Conservation (phyloP, 1,284 basidiomycete genomes). For the Mycena sp. region DNA sequence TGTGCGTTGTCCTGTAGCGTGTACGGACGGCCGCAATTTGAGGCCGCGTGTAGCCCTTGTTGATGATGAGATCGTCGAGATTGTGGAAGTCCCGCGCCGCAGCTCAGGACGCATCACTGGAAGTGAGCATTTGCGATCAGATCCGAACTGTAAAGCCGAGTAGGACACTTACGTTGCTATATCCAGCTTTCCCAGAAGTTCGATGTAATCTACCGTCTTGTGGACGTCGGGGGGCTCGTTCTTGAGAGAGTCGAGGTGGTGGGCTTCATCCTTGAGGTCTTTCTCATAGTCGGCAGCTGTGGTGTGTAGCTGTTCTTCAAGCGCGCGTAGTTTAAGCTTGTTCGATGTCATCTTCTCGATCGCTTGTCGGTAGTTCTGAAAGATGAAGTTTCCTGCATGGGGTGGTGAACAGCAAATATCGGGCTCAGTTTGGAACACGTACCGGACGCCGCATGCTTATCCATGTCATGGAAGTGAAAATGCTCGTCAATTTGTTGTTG, state of each 20-base stretch:
- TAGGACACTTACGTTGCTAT: background rate
- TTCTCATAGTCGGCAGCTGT: slow-evolving; percentile 30
- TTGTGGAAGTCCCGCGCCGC: background rate
- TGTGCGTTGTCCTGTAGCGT: slow-evolving; percentile 3
- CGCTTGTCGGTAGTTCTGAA: slow-evolving; percentile 37
- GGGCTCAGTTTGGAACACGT: no score
- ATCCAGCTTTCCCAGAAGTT: slow-evolving; percentile 16
- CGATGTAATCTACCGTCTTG: slow-evolving; percentile 30
- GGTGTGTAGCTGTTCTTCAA: slow-evolving; percentile 5
- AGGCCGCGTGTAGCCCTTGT: background rate
- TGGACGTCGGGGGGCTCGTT: slow-evolving; percentile 27
- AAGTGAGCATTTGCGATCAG: slow-evolving; percentile 19
- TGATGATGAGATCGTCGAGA: background rate
- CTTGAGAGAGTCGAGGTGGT: slow-evolving; percentile 28
- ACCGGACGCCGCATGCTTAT: no score
- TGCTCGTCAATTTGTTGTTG: no score
- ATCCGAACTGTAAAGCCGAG: no score
- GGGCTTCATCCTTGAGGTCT: slow-evolving; percentile 30
- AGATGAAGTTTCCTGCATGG: slow-evolving; percentile 25
- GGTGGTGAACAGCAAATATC: no score
- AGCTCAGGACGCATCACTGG: background rate
- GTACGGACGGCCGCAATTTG: no score
- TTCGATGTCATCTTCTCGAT: slow-evolving; percentile 25
- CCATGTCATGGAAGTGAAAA: no score
- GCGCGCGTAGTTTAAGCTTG: background rate